A percentile compares a stretch with the other conserved stretches of the same genome.
Evolutionary conservation across 352 stramenopile species (phyloP).

Genomic region (Globisporangium lucens): DNA sequence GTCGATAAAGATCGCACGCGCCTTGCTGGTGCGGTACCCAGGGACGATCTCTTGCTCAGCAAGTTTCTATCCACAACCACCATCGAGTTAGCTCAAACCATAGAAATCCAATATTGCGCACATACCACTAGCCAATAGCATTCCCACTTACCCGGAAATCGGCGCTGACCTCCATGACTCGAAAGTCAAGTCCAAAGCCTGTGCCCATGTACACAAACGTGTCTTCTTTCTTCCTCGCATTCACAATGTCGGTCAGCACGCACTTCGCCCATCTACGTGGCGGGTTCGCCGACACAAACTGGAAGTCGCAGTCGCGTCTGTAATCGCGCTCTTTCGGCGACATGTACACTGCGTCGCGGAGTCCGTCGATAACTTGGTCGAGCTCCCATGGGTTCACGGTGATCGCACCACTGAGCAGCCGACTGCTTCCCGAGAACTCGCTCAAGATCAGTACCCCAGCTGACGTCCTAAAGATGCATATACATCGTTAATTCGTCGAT

Average conservation of each 20-base stretch:
- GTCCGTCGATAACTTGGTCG: constrained; percentile 66
- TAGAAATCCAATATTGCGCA: neutral
- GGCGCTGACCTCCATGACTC: constrained; percentile 94
- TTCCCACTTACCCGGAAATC: constrained; percentile 82
- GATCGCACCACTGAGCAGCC: constrained; percentile 93
- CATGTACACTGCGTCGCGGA: constrained; percentile 78
- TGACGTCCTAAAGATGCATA: constrained; percentile 30
- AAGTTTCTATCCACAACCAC: constrained; percentile 44
- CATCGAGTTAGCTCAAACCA: neutral
- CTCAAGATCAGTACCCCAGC: constrained; percentile 93
- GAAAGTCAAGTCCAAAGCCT: constrained; percentile 95
- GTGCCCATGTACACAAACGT: constrained; percentile 87
- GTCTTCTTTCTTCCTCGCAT: constrained; percentile 77
- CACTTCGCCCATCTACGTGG: constrained; percentile 70
- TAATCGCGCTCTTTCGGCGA: constrained; percentile 63
- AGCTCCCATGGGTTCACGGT: constrained; percentile 98
- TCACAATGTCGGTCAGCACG: constrained; percentile 74
- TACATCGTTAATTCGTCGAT: too few species aligned
- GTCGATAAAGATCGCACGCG: constrained; percentile 96
- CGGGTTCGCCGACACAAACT: constrained; percentile 69
- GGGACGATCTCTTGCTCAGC: constrained; percentile 59
- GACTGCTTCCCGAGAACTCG: constrained; percentile 95
- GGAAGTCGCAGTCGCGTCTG: constrained; percentile 71
- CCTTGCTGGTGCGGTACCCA: constrained; percentile 65
- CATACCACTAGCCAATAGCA: neutral